Conservation (phyloP, 495 filamentous ascomycete genomes). For the Penicillium samsonianum region DNA sequence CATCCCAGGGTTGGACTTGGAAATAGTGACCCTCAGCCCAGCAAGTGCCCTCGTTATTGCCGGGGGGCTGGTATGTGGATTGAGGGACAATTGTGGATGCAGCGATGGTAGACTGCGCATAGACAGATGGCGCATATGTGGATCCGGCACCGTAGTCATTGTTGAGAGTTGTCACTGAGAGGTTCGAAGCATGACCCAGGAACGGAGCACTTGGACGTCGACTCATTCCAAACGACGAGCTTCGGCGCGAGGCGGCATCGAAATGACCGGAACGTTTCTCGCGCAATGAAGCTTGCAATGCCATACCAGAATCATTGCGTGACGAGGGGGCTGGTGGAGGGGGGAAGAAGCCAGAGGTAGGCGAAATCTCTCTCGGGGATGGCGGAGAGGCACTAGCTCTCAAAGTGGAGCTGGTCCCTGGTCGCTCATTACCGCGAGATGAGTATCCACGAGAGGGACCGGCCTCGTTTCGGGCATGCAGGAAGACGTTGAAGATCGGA, state of each 20-base stretch:
- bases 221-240: constrained; percentile 83
- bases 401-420: constrained; percentile 75
- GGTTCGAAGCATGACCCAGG: constrained; percentile 74
- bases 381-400: constrained; percentile 70
- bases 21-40: constrained; percentile 97
- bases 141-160: constrained; percentile 72
- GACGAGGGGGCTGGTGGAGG: constrained; percentile 74
- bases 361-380: constrained; percentile 73
- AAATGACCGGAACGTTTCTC: constrained; percentile 97
- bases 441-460: constrained; percentile 44
- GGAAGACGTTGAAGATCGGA: constrained; percentile 86
- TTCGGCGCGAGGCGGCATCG: constrained; percentile 78
- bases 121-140: constrained; percentile 91
- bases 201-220: constrained; percentile 85
- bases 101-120: constrained; percentile 94
- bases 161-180: constrained; percentile 81
- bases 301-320: constrained; percentile 88
- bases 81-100: constrained; percentile 98
- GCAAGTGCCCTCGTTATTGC: constrained; percentile 79
- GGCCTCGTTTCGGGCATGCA: constrained; percentile 69
- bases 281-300: constrained; percentile 76
- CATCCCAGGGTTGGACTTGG: constrained; percentile 68
- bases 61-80: constrained; percentile 78
- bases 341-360: constrained; percentile 77
- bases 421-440: constrained; percentile 66